phyloP scores from a whole-genome alignment of 78 protist genomes.

The Dictyostelium capitatum region DNA sequence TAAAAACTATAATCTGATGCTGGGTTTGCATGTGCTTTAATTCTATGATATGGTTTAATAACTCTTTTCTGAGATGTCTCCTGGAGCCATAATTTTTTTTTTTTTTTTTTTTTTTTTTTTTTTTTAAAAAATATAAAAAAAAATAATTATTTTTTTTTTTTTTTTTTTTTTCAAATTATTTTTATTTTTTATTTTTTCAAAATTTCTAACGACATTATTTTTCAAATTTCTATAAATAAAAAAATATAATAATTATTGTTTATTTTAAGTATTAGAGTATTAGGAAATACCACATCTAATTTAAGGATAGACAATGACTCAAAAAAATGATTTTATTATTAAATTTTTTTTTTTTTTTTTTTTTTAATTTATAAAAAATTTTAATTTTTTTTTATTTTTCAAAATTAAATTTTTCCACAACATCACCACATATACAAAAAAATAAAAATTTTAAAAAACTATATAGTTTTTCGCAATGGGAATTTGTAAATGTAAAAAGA shows the following conservation, averaged over 20 bases:
- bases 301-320: no score
- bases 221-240: not conserved
- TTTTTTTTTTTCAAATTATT: not conserved
- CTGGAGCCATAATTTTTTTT: not conserved
- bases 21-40: constrained; percentile 87
- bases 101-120: constrained; percentile 1
- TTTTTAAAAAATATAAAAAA: not conserved
- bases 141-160: not conserved
- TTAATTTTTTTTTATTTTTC: not conserved
- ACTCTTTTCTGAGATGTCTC: no score
- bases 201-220: not conserved
- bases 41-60: constrained; percentile 78
- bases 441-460: not conserved
- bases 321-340: no score
- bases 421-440: constrained; percentile 11
- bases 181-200: not conserved
- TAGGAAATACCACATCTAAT: no score
- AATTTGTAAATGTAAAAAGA: constrained; percentile 75
- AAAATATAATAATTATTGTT: no score
- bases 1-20: constrained; percentile 68
- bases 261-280: no score
- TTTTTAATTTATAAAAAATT: not conserved
- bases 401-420: not conserved
- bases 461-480: constrained; percentile 31
- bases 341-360: not conserved